Evolutionary conservation across 257 asterid genomes (phyloP), one percentile per base, ranked within the genome.

Genomic region (Perilla frutescens): DNA sequence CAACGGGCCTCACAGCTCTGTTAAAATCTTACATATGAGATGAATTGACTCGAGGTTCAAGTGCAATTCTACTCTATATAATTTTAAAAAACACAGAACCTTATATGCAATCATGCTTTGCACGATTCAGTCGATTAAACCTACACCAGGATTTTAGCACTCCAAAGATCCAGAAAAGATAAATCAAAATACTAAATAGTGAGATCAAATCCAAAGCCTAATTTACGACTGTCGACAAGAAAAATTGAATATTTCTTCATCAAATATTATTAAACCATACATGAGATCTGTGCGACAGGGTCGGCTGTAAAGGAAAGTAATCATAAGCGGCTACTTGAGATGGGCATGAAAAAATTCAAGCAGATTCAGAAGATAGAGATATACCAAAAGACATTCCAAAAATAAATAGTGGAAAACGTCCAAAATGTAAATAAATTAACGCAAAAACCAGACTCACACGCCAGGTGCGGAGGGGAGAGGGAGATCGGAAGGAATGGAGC

Each of bases 401-500:
- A 48, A 34, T 6, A 8, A 65, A 70, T 7, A 8, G 47, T 1
- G 15, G 62, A 41, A 34, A 59, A 71, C 4, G 8, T 58, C 29
- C 63, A 5, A 10, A 71, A 51, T 63, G 29, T 14, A 6, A 34
- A 75, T 0, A 60, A 32, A 69, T n/a, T 36, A 71, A 72, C 55
- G 61, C 6, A 39, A 58, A 4, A 59, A 72, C 31, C 62, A 45
- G 62, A 83, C 97, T 73, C 74, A 91, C 97, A 91, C 90, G 86
- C 97, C 97, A 62, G 97, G 98, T 36, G 97, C 98, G 55, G 97
- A 89, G 13, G 98, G 98, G 41, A 93, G 90, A 31, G 84, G 92
- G 51, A 93, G 91, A 91, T 93, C 96, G 80, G 98, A 88, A 77
- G 97, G 98, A 71, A 93, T 93, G 14, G 94, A 91, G 79, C 97